phyloP scores from a whole-genome alignment of 225 moss, liverwort and hornwort genomes.

The Polytrichum commune region DNA sequence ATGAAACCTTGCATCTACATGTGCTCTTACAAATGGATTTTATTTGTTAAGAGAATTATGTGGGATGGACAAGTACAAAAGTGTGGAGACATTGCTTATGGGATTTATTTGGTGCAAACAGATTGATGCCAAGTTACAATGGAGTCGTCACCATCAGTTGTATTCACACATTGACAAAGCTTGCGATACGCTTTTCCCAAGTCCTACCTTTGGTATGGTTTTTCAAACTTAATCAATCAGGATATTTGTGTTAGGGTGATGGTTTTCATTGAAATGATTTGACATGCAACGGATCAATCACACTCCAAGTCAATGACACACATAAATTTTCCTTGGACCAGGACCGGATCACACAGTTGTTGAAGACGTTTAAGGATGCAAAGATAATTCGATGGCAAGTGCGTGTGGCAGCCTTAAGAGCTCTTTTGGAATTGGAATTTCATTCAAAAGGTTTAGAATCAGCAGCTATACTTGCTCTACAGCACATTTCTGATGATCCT shows the following conservation, averaged over 20 bases:
- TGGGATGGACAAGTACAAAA: not conserved
- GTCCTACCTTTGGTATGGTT: constrained; percentile 55
- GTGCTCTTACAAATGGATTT: no score
- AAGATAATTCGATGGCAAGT: constrained; percentile 61
- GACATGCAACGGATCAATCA: not conserved
- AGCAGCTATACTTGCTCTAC: constrained; percentile 65
- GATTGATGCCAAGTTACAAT: constrained; percentile 97
- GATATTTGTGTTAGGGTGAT: not conserved
- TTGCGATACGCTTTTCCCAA: constrained; percentile 75
- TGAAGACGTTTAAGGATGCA: constrained; percentile 65
- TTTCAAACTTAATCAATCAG: not conserved
- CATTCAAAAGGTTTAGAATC: constrained; percentile 71
- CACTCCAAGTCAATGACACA: constrained; percentile 11
- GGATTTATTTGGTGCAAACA: constrained; percentile 29
- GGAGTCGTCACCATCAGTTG: constrained; percentile 88
- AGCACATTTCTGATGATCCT: constrained; percentile 54
- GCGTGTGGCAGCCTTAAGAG: constrained; percentile 73
- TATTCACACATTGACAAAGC: constrained; percentile 86
- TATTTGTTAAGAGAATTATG: no score
- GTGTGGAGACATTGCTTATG: not conserved
- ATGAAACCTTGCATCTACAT: no score
- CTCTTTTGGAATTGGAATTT: constrained; percentile 75
- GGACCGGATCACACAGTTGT: constrained; percentile 67
- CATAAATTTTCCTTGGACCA: constrained; percentile 31
- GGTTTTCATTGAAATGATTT: no score